Conservation (phyloP, 2,329 filamentous ascomycete species). For the Cladosporium sp. region DNA sequence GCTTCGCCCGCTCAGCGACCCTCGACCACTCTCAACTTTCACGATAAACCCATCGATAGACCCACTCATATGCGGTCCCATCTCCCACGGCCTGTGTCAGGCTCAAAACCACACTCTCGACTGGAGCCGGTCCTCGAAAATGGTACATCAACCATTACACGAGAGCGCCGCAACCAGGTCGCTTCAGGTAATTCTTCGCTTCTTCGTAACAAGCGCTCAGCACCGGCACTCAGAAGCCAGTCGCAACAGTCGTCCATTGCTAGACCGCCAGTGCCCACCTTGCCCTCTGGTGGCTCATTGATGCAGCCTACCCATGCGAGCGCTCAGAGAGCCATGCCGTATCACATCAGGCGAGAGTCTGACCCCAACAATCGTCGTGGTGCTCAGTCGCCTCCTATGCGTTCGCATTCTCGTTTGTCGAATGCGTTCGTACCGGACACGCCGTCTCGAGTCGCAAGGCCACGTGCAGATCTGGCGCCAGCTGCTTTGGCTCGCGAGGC, state of each 20-base stretch:
- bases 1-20: slow-evolving; percentile 68
- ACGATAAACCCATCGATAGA: slow-evolving; percentile 62
- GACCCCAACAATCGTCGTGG: slow-evolving; percentile 55
- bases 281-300: slow-evolving; percentile 73
- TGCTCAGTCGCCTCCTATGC: slow-evolving; percentile 47
- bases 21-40: slow-evolving; percentile 86
- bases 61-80: slow-evolving; percentile 57
- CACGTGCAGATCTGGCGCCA: slow-evolving; percentile 46
- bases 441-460: slow-evolving; percentile 44
- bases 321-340: slow-evolving; percentile 61
- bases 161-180: slow-evolving; percentile 56
- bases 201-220: slow-evolving; percentile 61
- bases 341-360: slow-evolving; percentile 79
- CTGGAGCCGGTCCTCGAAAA: slow-evolving; percentile 94
- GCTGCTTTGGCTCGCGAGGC: slow-evolving; percentile 53
- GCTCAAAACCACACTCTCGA: slow-evolving; percentile 55
- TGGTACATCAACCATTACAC: slow-evolving; percentile 70
- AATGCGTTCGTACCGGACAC: slow-evolving; percentile 51
- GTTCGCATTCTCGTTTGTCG: slow-evolving; percentile 50
- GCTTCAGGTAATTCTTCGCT: slow-evolving; percentile 56
- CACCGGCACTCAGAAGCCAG: slow-evolving; percentile 56
- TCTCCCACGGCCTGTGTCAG: slow-evolving; percentile 72
- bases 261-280: slow-evolving; percentile 67
- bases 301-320: slow-evolving; percentile 76
- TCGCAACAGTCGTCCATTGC: slow-evolving; percentile 30